These are phyloP conservation scores for Pleurotus ostreatus DNA, from an alignment of 768 basidiomycete genomes.

Conservation along the genomic window DNA sequence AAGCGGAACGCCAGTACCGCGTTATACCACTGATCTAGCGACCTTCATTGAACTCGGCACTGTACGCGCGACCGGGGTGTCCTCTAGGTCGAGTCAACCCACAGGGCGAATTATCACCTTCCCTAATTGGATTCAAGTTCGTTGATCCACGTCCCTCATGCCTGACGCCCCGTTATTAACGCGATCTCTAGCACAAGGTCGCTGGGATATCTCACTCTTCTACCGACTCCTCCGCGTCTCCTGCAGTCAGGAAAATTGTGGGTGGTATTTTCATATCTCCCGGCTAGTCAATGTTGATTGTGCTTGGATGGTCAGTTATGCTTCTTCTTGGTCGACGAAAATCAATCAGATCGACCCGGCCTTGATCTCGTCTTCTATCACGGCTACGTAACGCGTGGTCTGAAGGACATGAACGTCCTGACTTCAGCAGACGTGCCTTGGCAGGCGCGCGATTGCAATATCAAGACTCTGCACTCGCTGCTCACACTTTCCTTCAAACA, in stretches of 20 bases:
- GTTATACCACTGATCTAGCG: background rate
- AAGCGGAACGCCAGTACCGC: background rate
- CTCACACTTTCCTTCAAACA: background rate
- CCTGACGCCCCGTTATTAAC: background rate
- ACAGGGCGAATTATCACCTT: constrained; percentile 7
- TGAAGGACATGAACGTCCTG: background rate
- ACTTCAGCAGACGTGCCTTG: constrained; percentile 1
- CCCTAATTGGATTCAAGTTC: constrained; percentile 7
- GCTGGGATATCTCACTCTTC: background rate
- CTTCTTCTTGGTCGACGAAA: background rate
- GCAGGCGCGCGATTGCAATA: background rate
- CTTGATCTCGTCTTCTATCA: background rate
- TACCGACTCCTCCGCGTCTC: background rate
- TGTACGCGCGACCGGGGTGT: background rate
- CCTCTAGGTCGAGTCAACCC: background rate
- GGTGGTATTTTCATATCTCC: background rate
- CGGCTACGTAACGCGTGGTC: background rate
- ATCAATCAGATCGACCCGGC: background rate
- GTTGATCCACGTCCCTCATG: background rate
- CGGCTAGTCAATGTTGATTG: background rate
- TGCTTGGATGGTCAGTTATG: background rate
- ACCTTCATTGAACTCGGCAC: background rate
- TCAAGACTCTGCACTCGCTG: background rate
- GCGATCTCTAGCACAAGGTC: background rate
- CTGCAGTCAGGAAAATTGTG: background rate